These are phyloP conservation scores for Phytopythium delawarense DNA, from an alignment of 352 stramenopile species.

Conservation along the genomic window DNA sequence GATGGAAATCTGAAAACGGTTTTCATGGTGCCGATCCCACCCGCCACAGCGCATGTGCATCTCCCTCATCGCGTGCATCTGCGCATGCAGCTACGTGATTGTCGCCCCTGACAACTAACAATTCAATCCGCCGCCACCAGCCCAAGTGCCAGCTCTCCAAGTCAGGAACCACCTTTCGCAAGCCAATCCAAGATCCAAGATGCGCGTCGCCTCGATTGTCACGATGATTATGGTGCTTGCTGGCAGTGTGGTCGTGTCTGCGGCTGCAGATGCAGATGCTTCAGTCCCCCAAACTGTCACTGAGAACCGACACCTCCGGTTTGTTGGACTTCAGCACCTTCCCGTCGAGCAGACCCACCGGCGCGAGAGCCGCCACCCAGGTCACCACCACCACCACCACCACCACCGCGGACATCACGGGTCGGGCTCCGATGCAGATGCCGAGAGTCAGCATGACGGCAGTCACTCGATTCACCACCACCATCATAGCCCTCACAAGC, in stretches of 20 bases:
- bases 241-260: background rate
- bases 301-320: background rate
- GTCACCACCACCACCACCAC: background rate
- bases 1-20: conserved; percentile 4
- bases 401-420: background rate
- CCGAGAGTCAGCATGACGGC: background rate
- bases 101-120: background rate
- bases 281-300: background rate
- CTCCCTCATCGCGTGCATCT: background rate
- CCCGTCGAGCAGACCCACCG: background rate
- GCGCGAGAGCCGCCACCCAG: background rate
- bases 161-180: background rate
- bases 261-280: background rate
- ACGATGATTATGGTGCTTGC: background rate
- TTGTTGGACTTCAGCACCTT: background rate
- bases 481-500: background rate
- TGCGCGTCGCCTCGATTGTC: background rate
- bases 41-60: background rate
- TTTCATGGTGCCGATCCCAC: background rate
- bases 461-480: background rate
- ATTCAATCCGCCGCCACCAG: too few relatives aligned
- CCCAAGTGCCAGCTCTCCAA: background rate
- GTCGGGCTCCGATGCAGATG: background rate
- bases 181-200: background rate
- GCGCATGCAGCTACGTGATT: background rate